Evolutionary conservation across 306 rosid genomes (phyloP), one percentile per base, ranked within the genome.

Genomic region (Aeschynomene evenia): DNA sequence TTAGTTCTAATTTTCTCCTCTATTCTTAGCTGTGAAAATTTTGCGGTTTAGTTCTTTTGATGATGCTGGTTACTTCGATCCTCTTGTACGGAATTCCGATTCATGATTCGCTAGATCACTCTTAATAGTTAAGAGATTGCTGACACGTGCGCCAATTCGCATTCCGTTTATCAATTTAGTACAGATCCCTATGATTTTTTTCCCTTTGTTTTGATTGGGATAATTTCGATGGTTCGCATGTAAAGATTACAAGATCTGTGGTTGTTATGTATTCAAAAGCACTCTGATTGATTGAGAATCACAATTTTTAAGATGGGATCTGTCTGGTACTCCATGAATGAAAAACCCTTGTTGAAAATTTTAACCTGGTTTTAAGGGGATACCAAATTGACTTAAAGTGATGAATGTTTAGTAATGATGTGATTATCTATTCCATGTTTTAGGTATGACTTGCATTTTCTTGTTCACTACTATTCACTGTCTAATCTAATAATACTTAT

Each of bases 11-110:
- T 58, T n/a, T n/a, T 18, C 2, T 58, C 43, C 9, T 49, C 39
- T 57, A 9, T 9, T 66, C 58, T 7, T 15, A 18, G 16, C 18
- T 48, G 28, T 34, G 9, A 45, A 63, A 4, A n/a, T n/a, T 42
- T 63, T 23, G 13, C 8, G 12, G 39, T 71, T 9, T 28, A 63
- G 23, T 31, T 45, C 2, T 42, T 53, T 45, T 19, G 67, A 31
- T 70, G 45, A 16, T 56, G 9, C 70, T 63, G 26, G 8, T 48
- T 56, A 55, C 67, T 16, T 62, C 45, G 66, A 70, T 77, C 76
- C 23, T 70, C 28, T 39, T 26, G 14, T 46, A 33, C 14, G 20
- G 37, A 19, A 14, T 77, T 48, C 46, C 49, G 14, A 23, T 16
- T 43, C 43, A 14, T 23, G 59, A 60, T 76, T 51, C 21, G 5